Evolutionary conservation across 2,329 filamentous ascomycete species (phyloP), one percentile per base, ranked within the genome.

Genomic region (Hypoxylon sp.): DNA sequence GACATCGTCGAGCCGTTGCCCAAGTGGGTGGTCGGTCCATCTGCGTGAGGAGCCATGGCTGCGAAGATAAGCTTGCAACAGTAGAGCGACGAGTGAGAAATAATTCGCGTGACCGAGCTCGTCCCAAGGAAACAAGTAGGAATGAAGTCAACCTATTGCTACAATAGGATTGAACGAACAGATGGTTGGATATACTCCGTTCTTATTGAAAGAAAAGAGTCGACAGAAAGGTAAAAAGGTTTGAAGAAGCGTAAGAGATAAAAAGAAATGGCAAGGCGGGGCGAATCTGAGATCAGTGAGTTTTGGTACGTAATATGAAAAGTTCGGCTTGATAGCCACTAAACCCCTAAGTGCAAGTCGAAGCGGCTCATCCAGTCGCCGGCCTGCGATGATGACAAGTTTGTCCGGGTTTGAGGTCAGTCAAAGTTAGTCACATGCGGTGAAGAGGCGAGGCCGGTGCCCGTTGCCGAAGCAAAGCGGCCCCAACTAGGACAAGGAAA

Each of bases 271-370:
- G 55, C 70, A 73, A 71, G 72, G 71, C 69, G 74, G 73, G 74
- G 73, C 71, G 61, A 63, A 51, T 45, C 51, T 55, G 63, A 68
- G 68, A 59, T 69, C 62, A 63, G 59, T 65, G 69, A 60, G 67
- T 59, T 60, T 62, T 62, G 66, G 70, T 77, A 76, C 72, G 75
- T 76, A 76, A 76, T 76, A 70, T 71, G 68, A 68, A 65, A 60
- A 63, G 59, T 57, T 65, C 67, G 69, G 59, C 67, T 41, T 67
- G 70, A 67, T 61, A 68, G 71, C 70, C 73, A 74, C 83, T 85
- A 85, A 82, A 82, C 84, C 84, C 82, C 82, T 85, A 86, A 85
- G 84, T 84, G 84, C 84, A 86, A 82, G 83, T 85, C 76, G 77
- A 81, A 77, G 78, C 81, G 81, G 73, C 73, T 75, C 67, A 70